Percentiles rank a stretch among this genome's conserved stretches.
These are phyloP conservation scores for Trifolium fragiferum DNA, from an alignment of 306 rosid species.

Conservation along the genomic window DNA sequence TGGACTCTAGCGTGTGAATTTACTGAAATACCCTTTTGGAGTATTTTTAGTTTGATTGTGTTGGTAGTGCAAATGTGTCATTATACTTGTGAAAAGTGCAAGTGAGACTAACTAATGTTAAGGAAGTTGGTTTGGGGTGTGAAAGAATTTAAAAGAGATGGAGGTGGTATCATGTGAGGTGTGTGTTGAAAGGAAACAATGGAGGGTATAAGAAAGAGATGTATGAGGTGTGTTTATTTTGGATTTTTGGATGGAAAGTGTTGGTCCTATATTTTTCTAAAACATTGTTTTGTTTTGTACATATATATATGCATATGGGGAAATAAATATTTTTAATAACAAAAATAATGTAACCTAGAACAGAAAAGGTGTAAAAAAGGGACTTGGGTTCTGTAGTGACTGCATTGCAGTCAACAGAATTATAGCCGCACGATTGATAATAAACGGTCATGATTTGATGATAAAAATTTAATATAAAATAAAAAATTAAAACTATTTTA, in stretches of 20 bases:
- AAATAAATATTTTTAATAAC: background rate
- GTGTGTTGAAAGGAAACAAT: conserved; percentile 29
- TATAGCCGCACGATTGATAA: no score
- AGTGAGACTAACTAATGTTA: background rate
- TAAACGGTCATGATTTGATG: no score
- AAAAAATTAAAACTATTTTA: no score
- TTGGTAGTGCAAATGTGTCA: conserved; percentile 35
- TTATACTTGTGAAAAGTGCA: conserved; percentile 11
- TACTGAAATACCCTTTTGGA: conserved; percentile 45
- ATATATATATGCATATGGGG: background rate
- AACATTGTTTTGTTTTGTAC: background rate
- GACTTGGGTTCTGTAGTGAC: no score
- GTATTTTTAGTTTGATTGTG: background rate
- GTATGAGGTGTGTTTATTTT: conserved; percentile 7
- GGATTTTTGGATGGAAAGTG: background rate
- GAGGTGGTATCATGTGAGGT: conserved; percentile 26
- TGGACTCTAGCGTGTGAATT: conserved; percentile 25
- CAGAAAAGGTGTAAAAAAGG: no score
- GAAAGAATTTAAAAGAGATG: conserved; percentile 30
- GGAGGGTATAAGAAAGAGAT: conserved; percentile 14
- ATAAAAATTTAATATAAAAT: no score
- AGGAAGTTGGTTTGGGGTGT: conserved; percentile 40
- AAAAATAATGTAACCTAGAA: conserved; percentile 24
- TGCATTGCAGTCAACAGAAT: no score
- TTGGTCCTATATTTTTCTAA: conserved; percentile 4